Percentiles rank a stretch among this genome's conserved stretches.
Conservation (phyloP, 23 red algal genomes). For the Gracilaria domingensis region DNA sequence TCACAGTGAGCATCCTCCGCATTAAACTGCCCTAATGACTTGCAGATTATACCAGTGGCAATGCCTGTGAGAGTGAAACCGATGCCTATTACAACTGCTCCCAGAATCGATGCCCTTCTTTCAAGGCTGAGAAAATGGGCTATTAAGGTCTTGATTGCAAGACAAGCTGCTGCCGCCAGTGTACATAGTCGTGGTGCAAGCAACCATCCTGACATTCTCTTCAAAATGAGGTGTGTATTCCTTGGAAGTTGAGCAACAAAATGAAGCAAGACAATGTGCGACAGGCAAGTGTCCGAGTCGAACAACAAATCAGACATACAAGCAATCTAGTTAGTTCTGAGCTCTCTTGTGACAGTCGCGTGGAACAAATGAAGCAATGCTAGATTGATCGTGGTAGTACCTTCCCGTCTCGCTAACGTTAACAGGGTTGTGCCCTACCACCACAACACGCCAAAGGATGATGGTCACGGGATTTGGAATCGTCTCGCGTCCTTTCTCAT, state of each 20-base stretch:
- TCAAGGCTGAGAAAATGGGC: conserved; percentile 16
- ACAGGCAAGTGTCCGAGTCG: not conserved
- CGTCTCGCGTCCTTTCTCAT: not conserved
- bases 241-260: not conserved
- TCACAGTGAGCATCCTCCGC: not conserved
- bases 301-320: not conserved
- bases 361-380: not conserved
- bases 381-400: not conserved
- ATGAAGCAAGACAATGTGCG: not conserved
- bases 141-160: not conserved
- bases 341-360: not conserved
- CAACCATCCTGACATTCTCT: conserved; percentile 7
- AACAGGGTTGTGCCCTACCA: not conserved
- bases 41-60: not conserved
- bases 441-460: not conserved
- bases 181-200: not conserved
- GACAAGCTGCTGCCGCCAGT: conserved; percentile 8
- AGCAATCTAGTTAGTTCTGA: not conserved
- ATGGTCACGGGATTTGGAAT: not conserved
- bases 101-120: not conserved
- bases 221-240: not conserved
- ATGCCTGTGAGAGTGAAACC: not conserved
- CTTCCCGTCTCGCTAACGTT: not conserved
- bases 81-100: conserved; percentile 17
- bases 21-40: not conserved